Base-by-base conservation (phyloP, 2,329 filamentous ascomycete species). In the Talaromyces islandicus region DNA sequence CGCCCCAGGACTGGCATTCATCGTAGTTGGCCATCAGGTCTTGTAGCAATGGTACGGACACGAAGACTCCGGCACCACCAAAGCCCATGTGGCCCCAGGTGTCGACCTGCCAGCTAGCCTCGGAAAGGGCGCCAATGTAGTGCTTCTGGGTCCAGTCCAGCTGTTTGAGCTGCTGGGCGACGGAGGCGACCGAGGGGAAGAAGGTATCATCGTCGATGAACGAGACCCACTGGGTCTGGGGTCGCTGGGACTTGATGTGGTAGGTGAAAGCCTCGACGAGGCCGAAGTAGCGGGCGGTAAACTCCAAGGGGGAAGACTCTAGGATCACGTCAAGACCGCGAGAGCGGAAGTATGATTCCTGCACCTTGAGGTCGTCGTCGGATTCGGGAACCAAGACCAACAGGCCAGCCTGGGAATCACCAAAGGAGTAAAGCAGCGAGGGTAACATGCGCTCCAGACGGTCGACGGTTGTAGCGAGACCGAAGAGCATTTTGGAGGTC, bases 201-300 rank as follows among this genome's bases (percentile, higher is more conserved):
- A 75, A 78, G 30, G 75, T 78, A 58, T 78, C 76, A 58, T 78
- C 76, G 54, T 78, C 76, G 25, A 76, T 75, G 63, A 74, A 77
- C 64, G 73, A 69, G 55, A 77, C 70, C 75, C 75, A 78, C 25
- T 67, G 71, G 54, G 73, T 77, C 59, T 77, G 67, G 29, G 74
- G 74, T 48, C 73, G 73, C 62, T 72, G 65, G 54, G 68, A 71
- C 57, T 71, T 70, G 61, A 77, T 76, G 62, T 71, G 67, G 27
- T 75, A 67, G 7, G 67, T 67, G 62, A 78, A 77, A 1, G 73
- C 75, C 63, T 75, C 68, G 9, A 77, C 73, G 55, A 77, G 69
- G 56, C 74, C 73, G 55, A 78, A 78, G 63, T 78, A 78, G 55
- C 75, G 75, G 60, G 72, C 73, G 51, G 74, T 77, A 63, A 76